These are phyloP conservation scores for Colletotrichum sp. DNA, from an alignment of 2,329 filamentous ascomycete genomes.

Conservation along the genomic window DNA sequence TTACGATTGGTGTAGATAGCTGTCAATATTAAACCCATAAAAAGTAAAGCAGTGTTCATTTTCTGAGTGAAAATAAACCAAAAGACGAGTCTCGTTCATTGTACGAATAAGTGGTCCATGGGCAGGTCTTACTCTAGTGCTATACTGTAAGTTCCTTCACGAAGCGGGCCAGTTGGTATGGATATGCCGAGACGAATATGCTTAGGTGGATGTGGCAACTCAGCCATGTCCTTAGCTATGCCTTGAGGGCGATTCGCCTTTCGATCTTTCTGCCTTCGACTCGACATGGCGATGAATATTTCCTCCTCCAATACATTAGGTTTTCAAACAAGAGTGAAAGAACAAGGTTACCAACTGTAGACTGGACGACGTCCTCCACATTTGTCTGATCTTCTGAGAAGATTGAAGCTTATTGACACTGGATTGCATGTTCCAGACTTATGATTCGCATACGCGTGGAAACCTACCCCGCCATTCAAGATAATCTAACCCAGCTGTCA, in stretches of 20 bases:
- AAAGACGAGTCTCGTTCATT: not conserved
- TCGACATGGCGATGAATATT: too few relatives aligned
- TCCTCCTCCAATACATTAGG: too few relatives aligned
- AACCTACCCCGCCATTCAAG: not conserved
- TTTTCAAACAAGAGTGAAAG: not conserved
- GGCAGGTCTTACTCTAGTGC: not conserved
- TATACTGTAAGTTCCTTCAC: fast-evolving
- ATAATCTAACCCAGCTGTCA: not conserved
- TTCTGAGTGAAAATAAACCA: fast-evolving
- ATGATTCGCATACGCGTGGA: not conserved
- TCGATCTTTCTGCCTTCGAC: too few relatives aligned
- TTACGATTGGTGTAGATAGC: not conserved
- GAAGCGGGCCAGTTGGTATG: not conserved
- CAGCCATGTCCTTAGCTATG: too few relatives aligned
- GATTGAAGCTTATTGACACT: not conserved
- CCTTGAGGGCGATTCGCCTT: too few relatives aligned
- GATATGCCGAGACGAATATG: not conserved
- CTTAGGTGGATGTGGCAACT: too few relatives aligned
- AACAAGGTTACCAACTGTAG: not conserved
- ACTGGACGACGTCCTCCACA: not conserved
- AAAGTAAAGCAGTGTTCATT: not conserved
- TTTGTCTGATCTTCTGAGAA: not conserved
- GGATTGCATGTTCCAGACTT: not conserved
- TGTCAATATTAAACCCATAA: not conserved
- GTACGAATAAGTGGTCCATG: fast-evolving